Evolutionary conservation across 148 eudicot species (phyloP).

Genomic region (Camellia sinensis): DNA sequence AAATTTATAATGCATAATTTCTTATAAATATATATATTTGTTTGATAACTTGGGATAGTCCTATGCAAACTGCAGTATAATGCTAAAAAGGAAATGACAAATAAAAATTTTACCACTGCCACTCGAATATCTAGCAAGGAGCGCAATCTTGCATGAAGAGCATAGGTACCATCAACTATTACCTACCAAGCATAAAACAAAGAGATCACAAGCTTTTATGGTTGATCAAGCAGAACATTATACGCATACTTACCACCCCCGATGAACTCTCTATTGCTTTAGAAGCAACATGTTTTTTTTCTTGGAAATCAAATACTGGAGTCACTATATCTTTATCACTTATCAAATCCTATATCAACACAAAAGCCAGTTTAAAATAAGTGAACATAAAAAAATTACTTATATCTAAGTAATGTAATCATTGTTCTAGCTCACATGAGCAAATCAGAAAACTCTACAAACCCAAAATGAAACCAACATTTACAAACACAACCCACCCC

Average conservation of each 20-base stretch:
- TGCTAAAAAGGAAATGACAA: background rate
- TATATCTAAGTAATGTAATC: background rate
- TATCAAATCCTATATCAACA: conserved; percentile 71
- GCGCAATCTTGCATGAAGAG: conserved; percentile 90
- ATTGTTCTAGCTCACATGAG: background rate
- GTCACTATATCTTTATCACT: conserved; percentile 68
- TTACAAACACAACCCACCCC: background rate
- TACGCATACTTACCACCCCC: conserved; percentile 70
- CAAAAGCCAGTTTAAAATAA: conserved; percentile 16
- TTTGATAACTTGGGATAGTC: background rate
- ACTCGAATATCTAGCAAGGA: conserved; percentile 97
- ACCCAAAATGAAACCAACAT: background rate
- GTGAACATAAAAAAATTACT: background rate
- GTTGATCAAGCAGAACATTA: background rate
- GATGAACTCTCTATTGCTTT: conserved; percentile 63
- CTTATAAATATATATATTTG: background rate
- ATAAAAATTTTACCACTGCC: conserved; percentile 76
- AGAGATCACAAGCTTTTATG: background rate
- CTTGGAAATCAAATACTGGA: conserved; percentile 90
- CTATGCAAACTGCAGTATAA: background rate
- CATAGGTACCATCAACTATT: conserved; percentile 98
- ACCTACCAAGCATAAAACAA: conserved; percentile 45
- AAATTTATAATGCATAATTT: background rate
- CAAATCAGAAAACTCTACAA: background rate
- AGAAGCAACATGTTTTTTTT: conserved; percentile 64